Conservation (phyloP, 73 alveolate species). For the Tetrahymena thermophila region DNA sequence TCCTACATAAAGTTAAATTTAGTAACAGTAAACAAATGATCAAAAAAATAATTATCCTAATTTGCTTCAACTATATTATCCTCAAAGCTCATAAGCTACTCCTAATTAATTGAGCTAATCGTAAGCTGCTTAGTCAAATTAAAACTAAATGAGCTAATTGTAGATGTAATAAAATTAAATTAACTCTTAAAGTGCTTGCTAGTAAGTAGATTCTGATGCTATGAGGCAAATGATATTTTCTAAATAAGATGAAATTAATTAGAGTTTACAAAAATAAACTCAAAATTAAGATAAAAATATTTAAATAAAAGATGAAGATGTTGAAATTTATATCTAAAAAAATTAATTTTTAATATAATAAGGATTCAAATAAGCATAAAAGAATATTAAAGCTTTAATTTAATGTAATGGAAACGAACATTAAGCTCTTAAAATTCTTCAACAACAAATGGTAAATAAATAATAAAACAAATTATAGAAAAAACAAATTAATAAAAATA, state of each 20-base stretch:
- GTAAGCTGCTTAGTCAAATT: too few relatives aligned
- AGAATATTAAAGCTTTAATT: not conserved
- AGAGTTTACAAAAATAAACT: not conserved
- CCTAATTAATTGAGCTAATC: not conserved
- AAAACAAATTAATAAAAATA: not conserved
- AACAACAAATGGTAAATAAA: not conserved
- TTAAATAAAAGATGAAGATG: not conserved
- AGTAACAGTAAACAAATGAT: not conserved
- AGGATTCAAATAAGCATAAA: not conserved
- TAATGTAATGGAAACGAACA: not conserved
- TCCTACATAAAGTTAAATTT: not conserved
- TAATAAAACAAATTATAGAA: not conserved
- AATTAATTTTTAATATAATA: not conserved
- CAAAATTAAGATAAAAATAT: not conserved
- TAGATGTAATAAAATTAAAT: too few relatives aligned
- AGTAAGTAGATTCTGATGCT: not conserved
- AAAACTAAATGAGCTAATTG: too few relatives aligned
- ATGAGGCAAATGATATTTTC: not conserved
- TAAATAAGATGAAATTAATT: not conserved
- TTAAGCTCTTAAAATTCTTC: not conserved
- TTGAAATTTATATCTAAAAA: not conserved
- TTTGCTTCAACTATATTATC: too few relatives aligned
- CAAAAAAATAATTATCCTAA: not conserved
- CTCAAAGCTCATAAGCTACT: not conserved
- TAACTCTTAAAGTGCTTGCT: not conserved